phyloP scores from a whole-genome alignment of 2,329 filamentous ascomycete genomes.

The Rutstroemia sp. region DNA sequence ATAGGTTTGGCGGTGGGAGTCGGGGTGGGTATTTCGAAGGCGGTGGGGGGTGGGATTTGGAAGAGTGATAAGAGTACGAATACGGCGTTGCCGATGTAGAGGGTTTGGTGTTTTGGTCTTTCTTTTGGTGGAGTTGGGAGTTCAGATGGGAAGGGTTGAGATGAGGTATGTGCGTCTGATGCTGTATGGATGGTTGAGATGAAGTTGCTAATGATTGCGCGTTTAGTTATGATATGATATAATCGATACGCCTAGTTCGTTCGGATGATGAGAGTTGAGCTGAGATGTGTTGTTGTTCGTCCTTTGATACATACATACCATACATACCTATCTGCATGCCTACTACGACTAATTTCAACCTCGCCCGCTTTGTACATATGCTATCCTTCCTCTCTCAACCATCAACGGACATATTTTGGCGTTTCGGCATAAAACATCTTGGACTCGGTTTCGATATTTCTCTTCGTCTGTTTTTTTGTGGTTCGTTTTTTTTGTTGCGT shows the following conservation, averaged over 20 bases:
- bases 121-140: too few relatives aligned
- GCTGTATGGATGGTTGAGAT: too few relatives aligned
- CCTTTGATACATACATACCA: too few relatives aligned
- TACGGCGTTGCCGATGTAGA: background rate
- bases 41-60: conserved; percentile 40
- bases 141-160: background rate
- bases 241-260: too few relatives aligned
- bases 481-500: background rate
- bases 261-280: too few relatives aligned
- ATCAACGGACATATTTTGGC: background rate
- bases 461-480: background rate
- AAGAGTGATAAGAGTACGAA: conserved; percentile 28
- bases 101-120: too few relatives aligned
- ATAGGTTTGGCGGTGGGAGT: conserved; percentile 47
- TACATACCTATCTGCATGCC: too few relatives aligned
- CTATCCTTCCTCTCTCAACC: background rate
- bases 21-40: conserved; percentile 46
- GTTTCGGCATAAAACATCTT: conserved; percentile 1
- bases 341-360: too few relatives aligned
- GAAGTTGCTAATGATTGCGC: too few relatives aligned
- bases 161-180: background rate
- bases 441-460: background rate
- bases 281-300: too few relatives aligned
- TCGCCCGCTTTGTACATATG: conserved; percentile 1
- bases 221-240: too few relatives aligned